Evolutionary conservation across 2,329 filamentous ascomycete genomes (phyloP).

Genomic region (Penicillium sp.): DNA sequence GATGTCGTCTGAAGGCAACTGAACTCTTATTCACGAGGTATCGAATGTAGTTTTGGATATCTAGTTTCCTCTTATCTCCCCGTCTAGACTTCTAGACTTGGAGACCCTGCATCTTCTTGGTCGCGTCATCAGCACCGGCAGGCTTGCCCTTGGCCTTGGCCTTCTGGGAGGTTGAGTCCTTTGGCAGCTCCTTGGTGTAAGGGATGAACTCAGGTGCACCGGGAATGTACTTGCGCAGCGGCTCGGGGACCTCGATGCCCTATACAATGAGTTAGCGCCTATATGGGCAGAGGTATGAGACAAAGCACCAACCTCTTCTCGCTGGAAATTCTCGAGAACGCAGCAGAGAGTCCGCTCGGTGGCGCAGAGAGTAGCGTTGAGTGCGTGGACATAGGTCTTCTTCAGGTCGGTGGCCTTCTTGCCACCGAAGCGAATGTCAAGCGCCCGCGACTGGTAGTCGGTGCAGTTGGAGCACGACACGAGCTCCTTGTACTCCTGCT

Average conservation of each 20-base stretch:
- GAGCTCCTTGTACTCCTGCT: conserved; percentile 96
- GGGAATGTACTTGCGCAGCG: conserved; percentile 82
- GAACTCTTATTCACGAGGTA: neutral
- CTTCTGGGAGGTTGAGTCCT: conserved; percentile 64
- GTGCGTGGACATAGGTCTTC: conserved; percentile 91
- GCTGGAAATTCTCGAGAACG: conserved; percentile 95
- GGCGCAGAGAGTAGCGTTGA: conserved; percentile 86
- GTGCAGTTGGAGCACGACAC: conserved; percentile 98
- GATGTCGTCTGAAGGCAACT: neutral
- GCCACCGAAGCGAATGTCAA: conserved; percentile 85
- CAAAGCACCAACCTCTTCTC: conserved; percentile 60
- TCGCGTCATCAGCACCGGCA: conserved; percentile 31
- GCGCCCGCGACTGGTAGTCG: conserved; percentile 89
- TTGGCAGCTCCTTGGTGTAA: conserved; percentile 78
- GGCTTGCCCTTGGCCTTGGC: conserved; percentile 41
- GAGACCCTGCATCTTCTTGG: conserved; percentile 41
- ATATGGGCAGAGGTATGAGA: neutral
- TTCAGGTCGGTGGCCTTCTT: conserved; percentile 79
- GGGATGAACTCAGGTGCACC: conserved; percentile 85
- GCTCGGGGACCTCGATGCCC: conserved; percentile 75
- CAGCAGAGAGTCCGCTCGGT: conserved; percentile 92
- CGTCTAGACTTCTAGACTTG: conserved; percentile 30
- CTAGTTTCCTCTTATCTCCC: neutral
- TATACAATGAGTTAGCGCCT: conserved; percentile 34
- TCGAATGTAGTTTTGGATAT: neutral